Base-by-base conservation (phyloP, 352 stramenopile species). In the Globisporangium uncinulatum region DNA sequence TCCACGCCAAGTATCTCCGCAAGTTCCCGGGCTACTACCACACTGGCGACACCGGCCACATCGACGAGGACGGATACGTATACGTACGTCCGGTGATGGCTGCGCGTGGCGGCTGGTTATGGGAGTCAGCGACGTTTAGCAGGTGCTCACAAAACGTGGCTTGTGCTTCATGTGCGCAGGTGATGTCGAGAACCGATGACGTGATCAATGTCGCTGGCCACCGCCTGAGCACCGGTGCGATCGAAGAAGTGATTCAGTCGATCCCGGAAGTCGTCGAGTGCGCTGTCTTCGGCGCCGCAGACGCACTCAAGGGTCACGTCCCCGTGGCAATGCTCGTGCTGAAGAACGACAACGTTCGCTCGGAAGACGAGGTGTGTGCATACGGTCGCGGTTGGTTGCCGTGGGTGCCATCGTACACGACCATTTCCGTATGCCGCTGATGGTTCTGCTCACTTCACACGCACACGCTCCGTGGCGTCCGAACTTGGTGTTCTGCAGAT, bases 131-230 rank as follows among this genome's bases (percentile, higher is more conserved):
- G n/a, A n/a, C n/a, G n/a, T n/a, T n/a, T n/a, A n/a, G 5, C 41
- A 45, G 37, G 19, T 6, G 17, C 41, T 45, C 14, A 45, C 41
- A 45, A 10, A 36, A 56, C 42, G 4, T 44, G 4, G 6, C 19
- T 50, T 54, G 29, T 43, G 9, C 17, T 13, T n/a, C 36, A 39
- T 29, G 29, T 55, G 37, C 6, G 0, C 55, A 88, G 78, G 86
- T 97, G 36, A 97, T 97, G 86, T 88, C 79, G 10, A 67, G 91
- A 64, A 94, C 82, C 7, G 89, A 97, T 67, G 90, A 97, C 61
- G 78, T 96, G 43, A 96, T 97, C 56, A 97, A 97, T 51, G 85
- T 93, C 34, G 77, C 87, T 0, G 90, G 87, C 6, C 89, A 97
- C 56, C 74, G 89, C 17, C 74, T 97, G 5, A 87, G 73, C 44